Evolutionary conservation across 176 grass and related monocot genomes (phyloP), one percentile per base, ranked within the genome.

Genomic region (Oryza coarctata): DNA sequence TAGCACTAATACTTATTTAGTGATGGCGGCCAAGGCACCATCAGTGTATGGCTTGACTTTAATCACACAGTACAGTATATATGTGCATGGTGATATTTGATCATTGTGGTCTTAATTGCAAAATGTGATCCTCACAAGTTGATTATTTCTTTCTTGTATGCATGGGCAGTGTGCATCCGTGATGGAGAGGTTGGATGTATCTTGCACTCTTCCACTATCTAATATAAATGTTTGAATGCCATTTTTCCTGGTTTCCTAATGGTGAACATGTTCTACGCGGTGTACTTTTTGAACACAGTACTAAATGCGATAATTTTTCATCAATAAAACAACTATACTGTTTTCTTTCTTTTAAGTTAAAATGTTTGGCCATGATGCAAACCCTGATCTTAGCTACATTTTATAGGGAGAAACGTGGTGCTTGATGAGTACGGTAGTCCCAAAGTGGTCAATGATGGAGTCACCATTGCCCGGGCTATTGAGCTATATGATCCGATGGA

Each of bases 401-500:
- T 73, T 35, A 32, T 68, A 94, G 88, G 91, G 70, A 90, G 91
- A 86, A 94, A 94, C 63, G 92, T 91, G 0, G 92, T 94, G 67
- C 60, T 94, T 7, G 92, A 94, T 83, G 89, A 94, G 84, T 87
- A 74, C 32, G 89, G 86, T 20, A 82, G 8, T 28, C 89, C 92
- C 27, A 94, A 88, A 73, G 89, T 94, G 65, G 84, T 91, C 70
- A 94, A 91, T 29, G 92, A 91, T 89, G 92, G 89, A 27, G 89
- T 94, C 23, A 91, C 89, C 43, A 94, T 94, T 76, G 92, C 92
- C 49, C 83, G 87, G 4, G 89, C 88, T 84, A 91, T 94, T n/a
- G 92, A 91, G 28, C 80, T 94, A 11, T 85, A 73, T 78, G 87
- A 94, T 68, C 92, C 92, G n/a, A 91, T 91, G 88, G 92, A 94